Conservation (phyloP, 1,139 yeast species). For the Suhomyces chickasaworum region DNA sequence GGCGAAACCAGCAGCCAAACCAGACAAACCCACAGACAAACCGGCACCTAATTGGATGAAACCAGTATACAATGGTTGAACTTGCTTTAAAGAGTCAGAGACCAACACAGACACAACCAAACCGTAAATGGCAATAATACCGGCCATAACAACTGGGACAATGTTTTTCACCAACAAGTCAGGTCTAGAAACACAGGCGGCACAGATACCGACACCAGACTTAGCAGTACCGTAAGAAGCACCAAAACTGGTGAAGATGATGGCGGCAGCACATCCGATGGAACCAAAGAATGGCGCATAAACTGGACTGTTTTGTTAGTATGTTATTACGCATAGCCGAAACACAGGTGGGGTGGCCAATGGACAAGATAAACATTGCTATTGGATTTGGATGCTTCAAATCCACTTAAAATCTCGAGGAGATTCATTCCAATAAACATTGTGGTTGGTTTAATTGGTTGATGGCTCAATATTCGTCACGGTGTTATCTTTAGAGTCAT, state of each 20-base stretch:
- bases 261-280: constrained; percentile 99
- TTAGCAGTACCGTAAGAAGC: constrained; percentile 99
- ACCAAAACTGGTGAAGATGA: constrained; percentile 97
- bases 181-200: constrained; percentile 96
- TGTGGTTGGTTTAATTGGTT: not conserved
- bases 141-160: constrained; percentile 99
- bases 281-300: constrained; percentile 95
- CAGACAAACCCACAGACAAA: constrained; percentile 94
- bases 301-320: constrained; percentile 59
- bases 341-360: not conserved
- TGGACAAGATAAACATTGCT: not conserved
- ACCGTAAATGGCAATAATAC: constrained; percentile 99
- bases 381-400: not conserved
- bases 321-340: constrained; percentile 7
- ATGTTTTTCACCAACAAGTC: constrained; percentile 86
- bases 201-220: constrained; percentile 99
- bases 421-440: not conserved
- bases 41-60: constrained; percentile 99
- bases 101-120: constrained; percentile 95
- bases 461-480: not conserved
- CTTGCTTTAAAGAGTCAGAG: constrained; percentile 84
- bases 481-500: not conserved
- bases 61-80: constrained; percentile 94
- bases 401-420: not conserved
- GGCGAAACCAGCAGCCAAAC: constrained; percentile 97